Base-by-base conservation (phyloP, 2,329 filamentous ascomycete species). In the Trichothecium roseum region DNA sequence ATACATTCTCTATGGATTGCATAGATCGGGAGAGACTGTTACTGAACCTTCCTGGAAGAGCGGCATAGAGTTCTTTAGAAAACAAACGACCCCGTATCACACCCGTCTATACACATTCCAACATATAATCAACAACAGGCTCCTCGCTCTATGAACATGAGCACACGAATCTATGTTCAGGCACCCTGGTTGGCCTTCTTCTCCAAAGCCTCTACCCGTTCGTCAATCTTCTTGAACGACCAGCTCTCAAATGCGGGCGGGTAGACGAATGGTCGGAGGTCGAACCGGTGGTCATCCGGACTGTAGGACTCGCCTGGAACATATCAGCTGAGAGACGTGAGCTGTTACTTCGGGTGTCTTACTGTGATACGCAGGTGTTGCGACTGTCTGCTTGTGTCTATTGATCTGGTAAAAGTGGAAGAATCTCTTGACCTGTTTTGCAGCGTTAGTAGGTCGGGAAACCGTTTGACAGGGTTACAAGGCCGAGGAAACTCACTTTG, bases 341-440 rank as follows among this genome's bases (percentile, higher is more conserved):
- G 12, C 30, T 13, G 14, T 32, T 17, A 32, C 7, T 17, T 14
- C 14, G 2, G 18, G 3, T 32, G 5, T 32, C 14, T 8, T 15
- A 7, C 6, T 32, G 18, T 14, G 18, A 20, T 8, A 33, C n/a
- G 24, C 37, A n/a, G 74, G 74, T 2, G 74, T 78, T 34, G 76
- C 53, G 8, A 72, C 66, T 1, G 73, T 78, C 53, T 70, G 68
- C 56, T 82, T 82, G 52, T 81, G 77, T 8, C 78, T 57, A 47
- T 81, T 81, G 44, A 80, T 73, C 0, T 68, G 15, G 36, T 79
- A 75, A 45, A 66, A 71, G 18, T 51, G 50, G 45, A 55, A 65
- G 47, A 66, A 66, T 7, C 53, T 50, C 36, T 54, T 51, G 10
- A 62, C 20, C 20, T 24, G 20, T 6, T 24, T 24, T n/a, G n/a